Evolutionary conservation across 202 grass and related monocot genomes (phyloP), one percentile per base, ranked within the genome.

Genomic region (Eragrostis tef): DNA sequence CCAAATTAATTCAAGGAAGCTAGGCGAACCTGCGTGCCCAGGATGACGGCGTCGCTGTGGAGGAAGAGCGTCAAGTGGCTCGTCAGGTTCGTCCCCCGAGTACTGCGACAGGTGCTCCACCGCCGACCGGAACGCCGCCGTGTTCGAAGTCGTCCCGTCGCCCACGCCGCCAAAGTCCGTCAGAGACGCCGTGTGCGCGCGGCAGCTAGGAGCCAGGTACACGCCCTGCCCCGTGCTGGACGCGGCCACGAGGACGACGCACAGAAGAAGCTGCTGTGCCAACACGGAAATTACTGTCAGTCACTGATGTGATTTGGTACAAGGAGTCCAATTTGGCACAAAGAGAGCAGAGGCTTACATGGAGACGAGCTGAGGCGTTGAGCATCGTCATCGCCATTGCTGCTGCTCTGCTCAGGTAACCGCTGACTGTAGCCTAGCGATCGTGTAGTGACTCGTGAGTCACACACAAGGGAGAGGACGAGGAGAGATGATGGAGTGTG

Each of bases 51-150:
- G 44, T 86, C 83, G 10, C 31, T 57, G 87, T 98, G 20, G 9
- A 98, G 85, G 74, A 88, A 98, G 77, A 98, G 88, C 8, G 92
- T 98, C 87, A 98, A 98, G 73, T 77, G 85, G 83, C 87, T 93
- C n/a, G 92, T 98, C 20, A 95, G 90, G 85, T 95, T 98, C n/a
- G n/a, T n/a, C 70, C 48, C 73, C 79, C 1, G 87, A 86, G 85
- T 83, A 90, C 78, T 94, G 92, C 43, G 86, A 84, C 15, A 99
- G 83, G 70, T 93, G 85, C 1, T 72, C 87, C 46, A 98, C 88
- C 27, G 95, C 95, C n/a, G 85, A 81, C 31, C 16, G 75, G 88
- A 98, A 98, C 34, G 92, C 95, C 44, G 78, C 74, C 27, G 95
- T 98, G 84, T 98, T 98, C 31, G 91, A 89, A 3, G 95, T 98